Conservation (phyloP, 345 rosid species). For the Eutrema yunnanense region DNA sequence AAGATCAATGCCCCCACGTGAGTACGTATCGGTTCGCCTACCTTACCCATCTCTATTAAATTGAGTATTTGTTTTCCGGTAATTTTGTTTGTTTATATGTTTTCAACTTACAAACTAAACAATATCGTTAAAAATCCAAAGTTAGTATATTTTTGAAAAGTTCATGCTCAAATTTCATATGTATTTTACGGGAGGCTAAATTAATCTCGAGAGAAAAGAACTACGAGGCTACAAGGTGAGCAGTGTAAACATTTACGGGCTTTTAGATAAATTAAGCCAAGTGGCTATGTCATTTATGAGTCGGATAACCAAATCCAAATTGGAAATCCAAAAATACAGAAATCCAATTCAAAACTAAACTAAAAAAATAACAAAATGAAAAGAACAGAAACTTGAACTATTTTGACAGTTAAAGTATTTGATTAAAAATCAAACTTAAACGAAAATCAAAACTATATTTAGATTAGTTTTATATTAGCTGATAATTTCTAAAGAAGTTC, state of each 20-base stretch:
- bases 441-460: too few relatives aligned
- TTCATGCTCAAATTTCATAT: not conserved
- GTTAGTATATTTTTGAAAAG: not conserved
- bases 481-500: too few relatives aligned
- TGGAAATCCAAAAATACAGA: too few relatives aligned
- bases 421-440: too few relatives aligned
- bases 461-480: too few relatives aligned
- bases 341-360: too few relatives aligned
- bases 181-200: not conserved
- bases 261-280: not conserved
- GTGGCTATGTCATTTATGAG: not conserved
- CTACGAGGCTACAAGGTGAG: not conserved
- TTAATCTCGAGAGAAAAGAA: not conserved
- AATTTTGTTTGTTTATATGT: not conserved
- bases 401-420: too few relatives aligned
- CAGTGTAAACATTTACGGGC: not conserved
- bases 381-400: too few relatives aligned
- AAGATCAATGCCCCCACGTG: conserved; percentile 20
- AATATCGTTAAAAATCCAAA: not conserved
- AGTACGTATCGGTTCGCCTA: conserved; percentile 14
- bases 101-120: not conserved
- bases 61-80: not conserved
- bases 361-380: too few relatives aligned
- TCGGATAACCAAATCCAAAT: too few relatives aligned
- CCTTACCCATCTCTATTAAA: conserved; percentile 6